phyloP scores from a whole-genome alignment of 208 protist genomes.

The Spongospora subterranea region DNA sequence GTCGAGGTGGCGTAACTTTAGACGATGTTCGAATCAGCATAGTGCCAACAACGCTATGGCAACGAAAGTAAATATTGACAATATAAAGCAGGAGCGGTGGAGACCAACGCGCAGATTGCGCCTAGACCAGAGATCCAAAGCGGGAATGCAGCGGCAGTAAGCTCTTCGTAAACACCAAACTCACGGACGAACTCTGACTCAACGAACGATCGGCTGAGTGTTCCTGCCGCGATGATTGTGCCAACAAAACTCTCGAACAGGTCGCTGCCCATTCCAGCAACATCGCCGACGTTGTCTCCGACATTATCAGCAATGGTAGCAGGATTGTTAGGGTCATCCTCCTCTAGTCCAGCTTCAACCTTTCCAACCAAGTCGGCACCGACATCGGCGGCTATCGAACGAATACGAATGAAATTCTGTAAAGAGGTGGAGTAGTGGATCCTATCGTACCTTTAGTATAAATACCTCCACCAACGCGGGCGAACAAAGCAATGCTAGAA shows the following conservation, averaged over 20 bases:
- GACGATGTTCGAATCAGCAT: slow-evolving; percentile 54
- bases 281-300: slow-evolving; percentile 91
- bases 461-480: slow-evolving; percentile 90
- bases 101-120: slow-evolving; percentile 45
- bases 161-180: neutral
- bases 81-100: neutral
- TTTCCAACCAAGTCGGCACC: slow-evolving; percentile 92
- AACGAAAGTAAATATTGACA: neutral
- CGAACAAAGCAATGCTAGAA: slow-evolving; percentile 86
- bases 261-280: slow-evolving; percentile 88
- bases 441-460: slow-evolving; percentile 83
- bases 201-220: slow-evolving; percentile 41
- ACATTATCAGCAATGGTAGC: slow-evolving; percentile 93
- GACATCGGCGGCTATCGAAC: slow-evolving; percentile 83
- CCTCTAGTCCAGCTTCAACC: slow-evolving; percentile 90
- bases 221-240: slow-evolving; percentile 64
- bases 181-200: neutral
- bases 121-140: slow-evolving; percentile 64
- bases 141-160: slow-evolving; percentile 57
- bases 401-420: neutral
- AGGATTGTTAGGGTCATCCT: slow-evolving; percentile 92
- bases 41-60: slow-evolving; percentile 58
- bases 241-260: slow-evolving; percentile 92
- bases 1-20: neutral
- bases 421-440: neutral